phyloP scores from a whole-genome alignment of 2,329 filamentous ascomycete genomes.

The Neonectria neomacrospora region DNA sequence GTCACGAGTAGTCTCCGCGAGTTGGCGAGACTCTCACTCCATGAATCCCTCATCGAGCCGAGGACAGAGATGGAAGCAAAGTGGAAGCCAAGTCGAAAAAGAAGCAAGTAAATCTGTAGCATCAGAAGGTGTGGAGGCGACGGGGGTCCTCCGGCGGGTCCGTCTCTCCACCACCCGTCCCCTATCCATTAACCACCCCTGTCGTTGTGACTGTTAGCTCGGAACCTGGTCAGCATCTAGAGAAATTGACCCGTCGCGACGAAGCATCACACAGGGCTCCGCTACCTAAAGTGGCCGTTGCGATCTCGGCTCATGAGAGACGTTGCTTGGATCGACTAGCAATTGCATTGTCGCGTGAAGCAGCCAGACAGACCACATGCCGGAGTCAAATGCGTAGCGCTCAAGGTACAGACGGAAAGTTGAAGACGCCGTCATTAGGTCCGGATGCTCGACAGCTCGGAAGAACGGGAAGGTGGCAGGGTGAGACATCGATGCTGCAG shows the following conservation, averaged over 20 bases:
- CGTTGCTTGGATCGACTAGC: neutral
- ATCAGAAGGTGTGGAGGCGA: conserved; percentile 26
- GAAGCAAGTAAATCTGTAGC: conserved; percentile 9
- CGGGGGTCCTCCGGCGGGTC: conserved; percentile 24
- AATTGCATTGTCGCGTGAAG: neutral
- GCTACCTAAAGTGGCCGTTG: conserved; percentile 14
- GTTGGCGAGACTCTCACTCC: neutral
- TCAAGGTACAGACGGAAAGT: conserved; percentile 10
- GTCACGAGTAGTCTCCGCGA: neutral
- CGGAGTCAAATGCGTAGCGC: conserved; percentile 3
- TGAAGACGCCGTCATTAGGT: neutral
- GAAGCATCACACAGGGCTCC: conserved; percentile 16
- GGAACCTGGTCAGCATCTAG: conserved; percentile 22
- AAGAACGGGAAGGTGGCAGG: conserved; percentile 6
- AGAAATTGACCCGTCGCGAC: conserved; percentile 14
- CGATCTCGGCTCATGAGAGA: conserved; percentile 18
- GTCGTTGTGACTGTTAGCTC: conserved; percentile 19
- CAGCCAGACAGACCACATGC: conserved; percentile 15
- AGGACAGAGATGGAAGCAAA: conserved; percentile 10
- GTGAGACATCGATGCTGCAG: conserved; percentile 21
- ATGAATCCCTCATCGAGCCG: conserved; percentile 3
- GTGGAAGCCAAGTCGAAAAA: conserved; percentile 18
- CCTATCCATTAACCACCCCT: conserved; percentile 19
- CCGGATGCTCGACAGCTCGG: neutral
- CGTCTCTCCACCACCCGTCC: conserved; percentile 18